These are phyloP conservation scores for Aspergillus chevalieri DNA, from an alignment of 2,329 filamentous ascomycete genomes.

Conservation along the genomic window DNA sequence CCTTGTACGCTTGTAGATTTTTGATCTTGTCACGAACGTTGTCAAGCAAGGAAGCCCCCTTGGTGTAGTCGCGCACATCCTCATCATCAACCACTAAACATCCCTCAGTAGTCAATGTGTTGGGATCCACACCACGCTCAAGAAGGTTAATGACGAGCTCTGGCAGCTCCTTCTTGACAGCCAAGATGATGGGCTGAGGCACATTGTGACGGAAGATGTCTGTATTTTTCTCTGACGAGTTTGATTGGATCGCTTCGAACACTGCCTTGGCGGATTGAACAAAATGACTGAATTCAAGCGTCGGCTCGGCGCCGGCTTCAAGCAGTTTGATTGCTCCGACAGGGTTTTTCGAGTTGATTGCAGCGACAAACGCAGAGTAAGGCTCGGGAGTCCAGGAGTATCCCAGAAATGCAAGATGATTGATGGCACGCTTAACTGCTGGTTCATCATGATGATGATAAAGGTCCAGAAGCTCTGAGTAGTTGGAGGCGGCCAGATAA, in stretches of 20 bases:
- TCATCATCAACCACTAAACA: slow-evolving; percentile 13
- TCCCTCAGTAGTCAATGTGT: slow-evolving; percentile 46
- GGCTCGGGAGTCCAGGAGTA: slow-evolving; percentile 28
- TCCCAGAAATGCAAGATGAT: slow-evolving; percentile 52
- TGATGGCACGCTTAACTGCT: slow-evolving; percentile 58
- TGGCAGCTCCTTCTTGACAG: slow-evolving; percentile 48
- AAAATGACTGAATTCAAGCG: slow-evolving; percentile 52
- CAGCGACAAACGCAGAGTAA: slow-evolving; percentile 52
- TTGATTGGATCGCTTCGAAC: slow-evolving; percentile 15
- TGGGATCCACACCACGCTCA: slow-evolving; percentile 59
- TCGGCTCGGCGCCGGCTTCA: slow-evolving; percentile 53
- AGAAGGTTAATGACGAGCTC: slow-evolving; percentile 55
- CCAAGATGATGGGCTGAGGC: slow-evolving; percentile 62
- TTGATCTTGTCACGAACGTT: slow-evolving; percentile 50
- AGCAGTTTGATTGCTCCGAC: slow-evolving; percentile 56
- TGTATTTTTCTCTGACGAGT: slow-evolving; percentile 46
- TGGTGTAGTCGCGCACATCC: not conserved
- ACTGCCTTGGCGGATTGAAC: slow-evolving; percentile 19
- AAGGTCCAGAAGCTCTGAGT: slow-evolving; percentile 38
- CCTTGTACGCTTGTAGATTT: slow-evolving; percentile 44
- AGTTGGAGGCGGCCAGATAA: slow-evolving; percentile 52
- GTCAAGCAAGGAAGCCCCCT: slow-evolving; percentile 51
- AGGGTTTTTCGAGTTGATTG: slow-evolving; percentile 50
- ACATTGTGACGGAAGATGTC: slow-evolving; percentile 42
- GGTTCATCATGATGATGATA: slow-evolving; percentile 52